These are phyloP conservation scores for Saccharum officinarum DNA, from an alignment of 176 grass and related monocot genomes.

Conservation along the genomic window DNA sequence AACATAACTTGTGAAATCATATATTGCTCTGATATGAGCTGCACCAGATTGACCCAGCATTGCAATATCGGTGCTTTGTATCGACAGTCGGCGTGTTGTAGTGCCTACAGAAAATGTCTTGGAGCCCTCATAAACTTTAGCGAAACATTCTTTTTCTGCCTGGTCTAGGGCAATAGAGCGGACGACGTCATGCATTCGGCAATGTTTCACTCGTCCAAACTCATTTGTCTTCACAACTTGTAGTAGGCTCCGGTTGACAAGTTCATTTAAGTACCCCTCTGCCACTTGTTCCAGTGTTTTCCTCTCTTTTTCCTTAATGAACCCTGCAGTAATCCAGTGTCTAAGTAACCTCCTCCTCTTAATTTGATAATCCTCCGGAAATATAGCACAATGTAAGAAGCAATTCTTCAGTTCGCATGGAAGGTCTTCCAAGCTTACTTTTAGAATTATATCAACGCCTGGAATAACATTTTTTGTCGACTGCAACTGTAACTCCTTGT, in stretches of 20 bases:
- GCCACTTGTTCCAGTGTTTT: slow-evolving; percentile 38
- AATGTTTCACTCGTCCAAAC: neutral
- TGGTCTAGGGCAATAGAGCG: neutral
- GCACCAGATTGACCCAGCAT: no score
- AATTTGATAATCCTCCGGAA: neutral
- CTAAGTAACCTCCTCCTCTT: neutral
- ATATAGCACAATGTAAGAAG: neutral
- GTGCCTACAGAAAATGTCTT: no score
- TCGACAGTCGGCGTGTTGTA: no score
- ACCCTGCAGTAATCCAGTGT: slow-evolving; percentile 2
- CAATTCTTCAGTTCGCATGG: neutral
- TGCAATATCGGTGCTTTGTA: no score
- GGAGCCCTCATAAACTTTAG: no score
- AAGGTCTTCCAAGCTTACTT: slow-evolving; percentile 10
- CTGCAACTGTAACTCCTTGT: neutral
- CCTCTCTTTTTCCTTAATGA: neutral
- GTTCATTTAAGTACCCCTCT: slow-evolving; percentile 29
- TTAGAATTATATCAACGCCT: neutral
- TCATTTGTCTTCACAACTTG: slow-evolving; percentile 27
- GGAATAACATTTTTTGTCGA: neutral
- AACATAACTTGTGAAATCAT: neutral
- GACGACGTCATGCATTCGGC: slow-evolving; percentile 27
- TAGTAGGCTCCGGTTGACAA: slow-evolving; percentile 31
- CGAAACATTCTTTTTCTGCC: no score
- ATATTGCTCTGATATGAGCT: neutral